phyloP scores from a whole-genome alignment of 306 rosid genomes.

The Sicyos edulis region DNA sequence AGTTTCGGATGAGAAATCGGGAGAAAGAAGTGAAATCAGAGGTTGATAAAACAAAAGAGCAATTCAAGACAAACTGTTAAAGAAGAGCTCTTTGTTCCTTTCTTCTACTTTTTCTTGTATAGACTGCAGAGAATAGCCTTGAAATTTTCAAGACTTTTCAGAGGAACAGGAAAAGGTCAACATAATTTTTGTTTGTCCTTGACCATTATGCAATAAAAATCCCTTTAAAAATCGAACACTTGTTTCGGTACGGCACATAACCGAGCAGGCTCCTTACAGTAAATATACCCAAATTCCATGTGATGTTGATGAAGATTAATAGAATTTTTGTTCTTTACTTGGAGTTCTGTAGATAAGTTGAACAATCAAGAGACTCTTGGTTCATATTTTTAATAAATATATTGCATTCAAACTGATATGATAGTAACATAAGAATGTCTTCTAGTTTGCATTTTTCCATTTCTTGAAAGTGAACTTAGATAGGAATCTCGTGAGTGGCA shows the following conservation, averaged over 20 bases:
- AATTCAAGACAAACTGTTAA: not conserved
- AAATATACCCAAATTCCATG: too few species aligned
- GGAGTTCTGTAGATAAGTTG: conserved; percentile 1
- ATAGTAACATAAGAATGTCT: conserved; percentile 8
- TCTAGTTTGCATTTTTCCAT: conserved; percentile 17
- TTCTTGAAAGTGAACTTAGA: conserved; percentile 16
- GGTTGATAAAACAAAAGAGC: not conserved
- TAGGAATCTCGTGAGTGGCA: too few species aligned
- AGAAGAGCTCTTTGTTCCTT: not conserved
- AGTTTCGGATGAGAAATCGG: not conserved
- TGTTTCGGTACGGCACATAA: conserved; percentile 2
- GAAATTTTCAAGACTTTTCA: not conserved
- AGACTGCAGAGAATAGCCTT: not conserved
- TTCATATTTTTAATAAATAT: conserved; percentile 2
- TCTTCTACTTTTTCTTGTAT: conserved; percentile 18
- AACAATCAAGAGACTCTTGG: conserved; percentile 12
- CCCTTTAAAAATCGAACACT: not conserved
- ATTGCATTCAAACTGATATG: conserved; percentile 4
- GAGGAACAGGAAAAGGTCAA: not conserved
- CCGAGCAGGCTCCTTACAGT: too few species aligned
- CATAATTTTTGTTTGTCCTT: conserved; percentile 4
- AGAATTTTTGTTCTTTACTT: too few species aligned
- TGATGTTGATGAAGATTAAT: too few species aligned
- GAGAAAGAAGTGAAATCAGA: not conserved
- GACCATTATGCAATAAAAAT: conserved; percentile 12